Evolutionary conservation across 257 asterid genomes (phyloP).

Genomic region (Solanum ossicruentum): DNA sequence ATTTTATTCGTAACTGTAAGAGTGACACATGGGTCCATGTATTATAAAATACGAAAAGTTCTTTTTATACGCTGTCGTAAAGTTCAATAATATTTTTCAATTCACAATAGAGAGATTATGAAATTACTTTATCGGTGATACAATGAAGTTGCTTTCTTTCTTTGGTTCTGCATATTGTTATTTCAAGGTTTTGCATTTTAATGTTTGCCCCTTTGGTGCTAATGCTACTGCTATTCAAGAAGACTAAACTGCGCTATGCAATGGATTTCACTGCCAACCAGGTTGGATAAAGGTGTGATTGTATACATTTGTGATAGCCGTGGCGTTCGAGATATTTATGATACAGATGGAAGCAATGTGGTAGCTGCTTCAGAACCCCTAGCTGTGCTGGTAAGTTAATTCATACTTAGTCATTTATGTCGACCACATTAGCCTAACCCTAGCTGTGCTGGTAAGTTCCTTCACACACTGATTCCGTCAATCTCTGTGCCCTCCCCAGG

Average conservation of each 20-base stretch:
- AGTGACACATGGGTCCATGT: neutral
- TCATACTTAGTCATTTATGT: neutral
- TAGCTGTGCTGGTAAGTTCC: neutral
- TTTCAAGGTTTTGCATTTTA: neutral
- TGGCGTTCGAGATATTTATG: slow-evolving; percentile 95
- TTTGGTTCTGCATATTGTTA: neutral
- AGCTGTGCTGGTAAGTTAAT: slow-evolving; percentile 58
- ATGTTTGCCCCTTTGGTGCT: neutral
- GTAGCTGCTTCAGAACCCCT: slow-evolving; percentile 83
- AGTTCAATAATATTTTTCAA: neutral
- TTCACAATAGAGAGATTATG: neutral
- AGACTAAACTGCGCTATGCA: neutral
- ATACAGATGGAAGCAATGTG: slow-evolving; percentile 86
- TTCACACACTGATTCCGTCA: neutral
- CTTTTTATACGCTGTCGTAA: neutral
- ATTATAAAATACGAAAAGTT: neutral
- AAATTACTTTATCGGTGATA: neutral
- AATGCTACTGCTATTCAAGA: neutral
- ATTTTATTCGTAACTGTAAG: neutral
- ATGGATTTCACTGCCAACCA: slow-evolving; percentile 14
- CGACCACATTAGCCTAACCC: neutral
- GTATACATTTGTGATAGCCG: slow-evolving; percentile 91
- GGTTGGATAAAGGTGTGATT: slow-evolving; percentile 97
- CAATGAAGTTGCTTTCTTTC: neutral
- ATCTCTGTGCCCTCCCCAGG: neutral